phyloP scores from a whole-genome alignment of 2,329 filamentous ascomycete species.

The Fusarium stilboides region DNA sequence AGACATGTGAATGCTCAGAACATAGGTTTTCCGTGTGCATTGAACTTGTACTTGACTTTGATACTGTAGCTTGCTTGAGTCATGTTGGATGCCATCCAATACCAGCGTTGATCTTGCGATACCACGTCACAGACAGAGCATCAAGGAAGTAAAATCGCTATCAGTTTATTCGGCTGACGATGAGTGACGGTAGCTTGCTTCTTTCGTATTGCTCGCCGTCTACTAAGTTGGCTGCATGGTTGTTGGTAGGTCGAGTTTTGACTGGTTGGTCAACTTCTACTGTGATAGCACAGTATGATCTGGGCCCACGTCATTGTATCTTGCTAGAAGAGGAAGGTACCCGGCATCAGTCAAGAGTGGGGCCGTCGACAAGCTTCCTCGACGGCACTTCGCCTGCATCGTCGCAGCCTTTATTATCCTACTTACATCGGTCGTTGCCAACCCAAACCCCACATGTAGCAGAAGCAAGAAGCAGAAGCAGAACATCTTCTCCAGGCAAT shows the following conservation, averaged over 20 bases:
- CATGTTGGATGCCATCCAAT: constrained; percentile 4
- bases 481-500: constrained; percentile 5
- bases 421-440: constrained; percentile 18
- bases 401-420: constrained; percentile 20
- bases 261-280: constrained; percentile 6
- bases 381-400: constrained; percentile 15
- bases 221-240: neutral
- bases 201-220: constrained; percentile 4
- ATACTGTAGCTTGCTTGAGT: constrained; percentile 16
- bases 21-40: neutral
- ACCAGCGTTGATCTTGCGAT: constrained; percentile 4
- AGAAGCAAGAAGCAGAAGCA: constrained; percentile 1
- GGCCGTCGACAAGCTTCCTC: constrained; percentile 1
- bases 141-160: neutral
- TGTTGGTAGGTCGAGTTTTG: neutral
- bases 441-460: constrained; percentile 6
- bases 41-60: too few species aligned
- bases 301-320: constrained; percentile 21
- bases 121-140: constrained; percentile 1
- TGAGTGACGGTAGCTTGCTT: constrained; percentile 5
- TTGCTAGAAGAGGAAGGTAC: constrained; percentile 34
- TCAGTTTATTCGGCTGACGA: neutral
- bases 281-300: constrained; percentile 24
- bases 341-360: constrained; percentile 18
- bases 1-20: constrained; percentile 3